Evolutionary conservation across 805 yeast species (phyloP).

Genomic region (Metschnikowia noctiluminum): DNA sequence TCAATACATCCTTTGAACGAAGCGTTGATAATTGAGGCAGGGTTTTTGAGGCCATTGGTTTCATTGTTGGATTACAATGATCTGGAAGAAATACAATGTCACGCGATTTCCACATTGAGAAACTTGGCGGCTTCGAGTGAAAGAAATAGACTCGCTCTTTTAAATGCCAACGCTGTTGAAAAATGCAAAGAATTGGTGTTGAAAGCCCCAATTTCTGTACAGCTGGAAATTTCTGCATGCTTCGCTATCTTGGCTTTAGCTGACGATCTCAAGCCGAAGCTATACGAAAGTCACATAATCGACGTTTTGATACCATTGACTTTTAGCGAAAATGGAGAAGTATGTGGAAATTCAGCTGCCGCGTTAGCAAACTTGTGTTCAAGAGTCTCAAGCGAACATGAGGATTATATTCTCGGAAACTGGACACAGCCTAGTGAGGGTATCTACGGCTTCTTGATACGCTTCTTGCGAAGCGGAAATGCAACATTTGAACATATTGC

Average conservation of each 20-base stretch:
- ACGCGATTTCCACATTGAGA: slow-evolving; percentile 93
- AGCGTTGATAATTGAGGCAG: slow-evolving; percentile 93
- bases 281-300: slow-evolving; percentile 78
- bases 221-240: slow-evolving; percentile 94
- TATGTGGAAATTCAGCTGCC: slow-evolving; percentile 97
- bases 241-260: slow-evolving; percentile 95
- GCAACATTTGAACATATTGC: slow-evolving; percentile 98
- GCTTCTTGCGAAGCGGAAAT: slow-evolving; percentile 79
- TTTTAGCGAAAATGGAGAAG: slow-evolving; percentile 82
- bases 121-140: slow-evolving; percentile 95
- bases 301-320: slow-evolving; percentile 92
- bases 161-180: slow-evolving; percentile 93
- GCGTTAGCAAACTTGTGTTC: slow-evolving; percentile 95
- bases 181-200: slow-evolving; percentile 87
- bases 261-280: slow-evolving; percentile 84
- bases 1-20: slow-evolving; percentile 96
- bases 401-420: slow-evolving; percentile 63
- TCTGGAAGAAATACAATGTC: slow-evolving; percentile 96
- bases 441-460: slow-evolving; percentile 72
- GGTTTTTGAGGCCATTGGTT: slow-evolving; percentile 89
- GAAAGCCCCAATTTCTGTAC: slow-evolving; percentile 85
- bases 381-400: slow-evolving; percentile 73
- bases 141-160: slow-evolving; percentile 83
- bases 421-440: slow-evolving; percentile 86
- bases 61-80: slow-evolving; percentile 77